These are phyloP conservation scores for Hypoxylon lienhwacheense DNA, from an alignment of 495 filamentous ascomycete species.

Conservation along the genomic window DNA sequence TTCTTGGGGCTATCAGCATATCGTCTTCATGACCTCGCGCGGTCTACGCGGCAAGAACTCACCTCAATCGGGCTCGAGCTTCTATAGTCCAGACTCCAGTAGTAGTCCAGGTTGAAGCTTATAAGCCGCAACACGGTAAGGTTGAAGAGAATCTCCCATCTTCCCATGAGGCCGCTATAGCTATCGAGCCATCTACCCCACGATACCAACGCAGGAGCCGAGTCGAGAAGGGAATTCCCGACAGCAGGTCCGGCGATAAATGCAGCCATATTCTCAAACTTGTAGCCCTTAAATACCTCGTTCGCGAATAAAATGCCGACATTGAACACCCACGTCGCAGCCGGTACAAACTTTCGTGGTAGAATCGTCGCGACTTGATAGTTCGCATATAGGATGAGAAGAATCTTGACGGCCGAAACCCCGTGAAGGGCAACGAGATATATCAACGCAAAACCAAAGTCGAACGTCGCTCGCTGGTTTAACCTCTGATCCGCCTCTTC, in stretches of 20 bases:
- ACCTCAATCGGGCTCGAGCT: constrained; percentile 80
- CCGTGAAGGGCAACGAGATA: constrained; percentile 84
- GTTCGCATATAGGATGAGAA: constrained; percentile 78
- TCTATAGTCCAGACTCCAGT: constrained; percentile 78
- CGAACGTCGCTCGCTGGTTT: constrained; percentile 78
- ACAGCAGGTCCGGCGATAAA: constrained; percentile 49
- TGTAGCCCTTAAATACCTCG: constrained; percentile 79
- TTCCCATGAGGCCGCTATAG: constrained; percentile 75
- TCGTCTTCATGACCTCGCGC: constrained; percentile 1
- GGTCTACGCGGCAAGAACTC: constrained; percentile 40
- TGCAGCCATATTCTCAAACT: constrained; percentile 61
- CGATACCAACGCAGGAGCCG: constrained; percentile 45
- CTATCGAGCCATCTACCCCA: constrained; percentile 71
- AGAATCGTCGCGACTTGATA: constrained; percentile 72
- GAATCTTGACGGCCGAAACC: constrained; percentile 77
- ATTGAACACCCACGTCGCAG: constrained; percentile 92
- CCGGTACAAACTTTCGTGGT: constrained; percentile 66
- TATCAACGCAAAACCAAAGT: constrained; percentile 76
- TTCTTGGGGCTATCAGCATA: constrained; percentile 81
- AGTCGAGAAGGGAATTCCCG: constrained; percentile 35
- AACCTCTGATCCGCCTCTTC: constrained; percentile 66
- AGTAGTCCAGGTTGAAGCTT: constrained; percentile 96
- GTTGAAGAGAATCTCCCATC: constrained; percentile 97
- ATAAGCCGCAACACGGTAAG: constrained; percentile 91
- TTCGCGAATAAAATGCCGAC: constrained; percentile 85